Base-by-base conservation (phyloP, 768 basidiomycete genomes). In the Phallus indusiatus region DNA sequence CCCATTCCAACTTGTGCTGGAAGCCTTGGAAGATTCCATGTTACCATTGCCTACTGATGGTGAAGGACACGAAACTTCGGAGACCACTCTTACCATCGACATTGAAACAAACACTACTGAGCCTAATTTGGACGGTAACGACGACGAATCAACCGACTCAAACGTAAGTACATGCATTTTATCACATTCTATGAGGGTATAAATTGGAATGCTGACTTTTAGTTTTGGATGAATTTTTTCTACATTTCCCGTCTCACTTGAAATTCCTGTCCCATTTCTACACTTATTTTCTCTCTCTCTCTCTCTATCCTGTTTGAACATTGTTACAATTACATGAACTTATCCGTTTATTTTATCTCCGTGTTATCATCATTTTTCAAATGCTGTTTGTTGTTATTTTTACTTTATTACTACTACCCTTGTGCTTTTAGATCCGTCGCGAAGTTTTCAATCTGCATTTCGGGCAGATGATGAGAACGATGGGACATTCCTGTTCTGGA, bases 361-460 rank as follows among this genome's bases (percentile, higher is more conserved):
- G 28, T n/a, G 16, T 24, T 24, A 18, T 53, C n/a, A 24, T 24
- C 51, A n/a, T 53, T 5, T 21, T 53, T 14, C 20, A 18, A 24
- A 53, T 53, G 16, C 6, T 53, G 51, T n/a, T 22, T 28, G 22
- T 48, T 48, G 28, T 28, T n/a, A n/a, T n/a, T n/a, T 28, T 28
- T 28, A 28, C 7, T 48, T 48, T 21, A 48, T 14, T 17, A 53
- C 50, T 17, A n/a, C n/a, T n/a, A n/a, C n/a, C n/a, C n/a, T 36
- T 54, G 28, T 54, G 36, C 18, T 54, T 54, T 54, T 46, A 56
- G 55, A 56, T 42, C 2, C 46, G 46, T 47, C 47, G 55, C 17
- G 18, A 22, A n/a, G 21, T 47, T 21, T 28, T 56, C 14, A 47
- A 56, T 34, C 28, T 56, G 46, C 55, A 48, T 34, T 12, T 56